Evolutionary conservation across 805 yeast species (phyloP).

Genomic region (Schwanniomyces vanrijiae): DNA sequence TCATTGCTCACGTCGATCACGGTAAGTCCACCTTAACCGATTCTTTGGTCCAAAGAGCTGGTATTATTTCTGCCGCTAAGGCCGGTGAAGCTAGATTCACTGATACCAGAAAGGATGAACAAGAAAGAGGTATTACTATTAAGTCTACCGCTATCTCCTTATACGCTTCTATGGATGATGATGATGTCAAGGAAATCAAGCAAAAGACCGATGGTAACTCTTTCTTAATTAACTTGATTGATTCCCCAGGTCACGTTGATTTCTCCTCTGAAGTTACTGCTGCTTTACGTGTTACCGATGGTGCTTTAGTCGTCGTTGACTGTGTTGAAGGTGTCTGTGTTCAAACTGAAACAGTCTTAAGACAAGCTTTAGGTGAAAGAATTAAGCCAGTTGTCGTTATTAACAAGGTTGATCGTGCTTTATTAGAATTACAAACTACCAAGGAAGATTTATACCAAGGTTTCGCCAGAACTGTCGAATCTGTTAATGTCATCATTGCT

Average conservation of each 20-base stretch:
- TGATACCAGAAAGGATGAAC: conserved; percentile 99
- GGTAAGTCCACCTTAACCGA: conserved; percentile 99
- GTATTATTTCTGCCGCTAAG: conserved; percentile 99
- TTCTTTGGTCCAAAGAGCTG: conserved; percentile 98
- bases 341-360: conserved; percentile 98
- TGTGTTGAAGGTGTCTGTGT: conserved; percentile 99
- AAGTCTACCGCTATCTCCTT: conserved; percentile 98
- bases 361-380: conserved; percentile 99
- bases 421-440: conserved; percentile 96
- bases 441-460: conserved; percentile 99
- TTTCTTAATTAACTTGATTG: conserved; percentile 96
- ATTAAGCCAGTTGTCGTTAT: conserved; percentile 98
- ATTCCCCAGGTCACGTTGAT: conserved; percentile 99
- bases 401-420: conserved; percentile 99
- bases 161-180: conserved; percentile 83
- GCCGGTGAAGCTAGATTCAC: conserved; percentile 99
- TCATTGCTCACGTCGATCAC: conserved; percentile 99
- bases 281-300: conserved; percentile 99
- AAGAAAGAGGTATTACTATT: conserved; percentile 99
- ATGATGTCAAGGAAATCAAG: conserved; percentile 83
- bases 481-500: conserved; percentile 97
- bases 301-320: conserved; percentile 99
- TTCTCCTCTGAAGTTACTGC: conserved; percentile 99
- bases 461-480: conserved; percentile 97
- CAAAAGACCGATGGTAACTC: conserved; percentile 92